Evolutionary conservation across 202 grass and related monocot genomes (phyloP).

Genomic region (Setaria italica): DNA sequence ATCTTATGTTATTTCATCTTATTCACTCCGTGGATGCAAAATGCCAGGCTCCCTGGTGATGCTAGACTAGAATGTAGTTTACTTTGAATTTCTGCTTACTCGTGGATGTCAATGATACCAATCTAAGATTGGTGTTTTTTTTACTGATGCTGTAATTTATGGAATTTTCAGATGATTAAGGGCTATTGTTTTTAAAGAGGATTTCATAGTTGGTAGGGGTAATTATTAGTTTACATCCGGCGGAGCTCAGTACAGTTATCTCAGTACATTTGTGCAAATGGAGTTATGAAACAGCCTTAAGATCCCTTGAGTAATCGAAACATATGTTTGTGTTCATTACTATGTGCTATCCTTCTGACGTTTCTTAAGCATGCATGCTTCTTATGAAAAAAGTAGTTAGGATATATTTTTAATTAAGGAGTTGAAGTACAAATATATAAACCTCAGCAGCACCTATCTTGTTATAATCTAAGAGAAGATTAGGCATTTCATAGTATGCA

Average conservation of each 20-base stretch:
- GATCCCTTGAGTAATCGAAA: background rate
- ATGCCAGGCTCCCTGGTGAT: background rate
- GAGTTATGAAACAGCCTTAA: background rate
- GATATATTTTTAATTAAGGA: background rate
- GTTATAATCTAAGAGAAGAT: background rate
- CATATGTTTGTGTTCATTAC: background rate
- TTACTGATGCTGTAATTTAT: background rate
- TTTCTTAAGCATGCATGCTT: background rate
- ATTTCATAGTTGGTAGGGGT: background rate
- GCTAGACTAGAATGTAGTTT: constrained; percentile 3
- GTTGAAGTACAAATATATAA: background rate
- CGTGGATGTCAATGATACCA: background rate
- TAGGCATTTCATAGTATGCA: constrained; percentile 15
- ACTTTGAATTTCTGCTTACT: background rate
- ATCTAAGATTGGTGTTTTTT: constrained; percentile 6
- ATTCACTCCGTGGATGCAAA: constrained; percentile 15
- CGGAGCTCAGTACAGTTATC: background rate
- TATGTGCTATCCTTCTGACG: background rate
- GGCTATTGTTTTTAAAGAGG: background rate
- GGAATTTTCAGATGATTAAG: background rate
- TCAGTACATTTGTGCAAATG: constrained; percentile 1
- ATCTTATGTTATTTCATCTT: background rate
- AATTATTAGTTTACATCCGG: background rate
- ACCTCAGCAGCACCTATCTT: background rate
- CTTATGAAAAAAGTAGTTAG: background rate